These are phyloP conservation scores for Diaporthe velutina DNA, from an alignment of 2,329 filamentous ascomycete species.

Conservation along the genomic window DNA sequence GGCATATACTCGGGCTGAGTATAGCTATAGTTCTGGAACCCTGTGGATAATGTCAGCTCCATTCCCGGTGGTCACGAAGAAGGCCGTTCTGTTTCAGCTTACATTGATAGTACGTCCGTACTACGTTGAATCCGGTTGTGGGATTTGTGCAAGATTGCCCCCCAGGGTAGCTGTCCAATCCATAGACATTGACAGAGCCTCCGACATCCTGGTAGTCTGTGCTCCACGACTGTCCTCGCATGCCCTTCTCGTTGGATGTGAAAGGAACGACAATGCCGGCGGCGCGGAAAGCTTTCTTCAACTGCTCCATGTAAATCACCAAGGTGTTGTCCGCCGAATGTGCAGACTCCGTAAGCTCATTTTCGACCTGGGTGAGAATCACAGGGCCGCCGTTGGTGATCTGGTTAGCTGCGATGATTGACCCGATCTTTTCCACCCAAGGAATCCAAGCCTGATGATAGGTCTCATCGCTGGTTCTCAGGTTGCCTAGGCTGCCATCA, in stretches of 20 bases:
- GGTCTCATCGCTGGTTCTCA: conserved; percentile 56
- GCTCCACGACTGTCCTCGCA: conserved; percentile 63
- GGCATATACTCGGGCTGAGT: conserved; percentile 66
- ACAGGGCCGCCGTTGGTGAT: conserved; percentile 66
- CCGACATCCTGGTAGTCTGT: conserved; percentile 68
- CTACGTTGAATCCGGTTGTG: conserved; percentile 61
- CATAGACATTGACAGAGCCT: conserved; percentile 65
- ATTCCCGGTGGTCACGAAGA: too few relatives aligned
- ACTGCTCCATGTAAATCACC: conserved; percentile 65
- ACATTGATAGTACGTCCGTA: conserved; percentile 67
- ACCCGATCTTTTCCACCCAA: conserved; percentile 61
- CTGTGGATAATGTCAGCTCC: background rate
- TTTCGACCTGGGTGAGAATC: conserved; percentile 66
- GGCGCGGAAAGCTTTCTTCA: conserved; percentile 58
- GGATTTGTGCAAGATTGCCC: conserved; percentile 64
- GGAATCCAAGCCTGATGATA: conserved; percentile 60
- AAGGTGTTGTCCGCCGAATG: conserved; percentile 58
- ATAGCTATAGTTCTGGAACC: conserved; percentile 66
- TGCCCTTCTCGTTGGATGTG: conserved; percentile 64
- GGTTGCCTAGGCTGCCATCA: conserved; percentile 56
- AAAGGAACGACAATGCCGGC: conserved; percentile 63
- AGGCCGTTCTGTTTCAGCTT: background rate
- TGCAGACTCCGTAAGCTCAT: conserved; percentile 61
- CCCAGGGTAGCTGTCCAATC: conserved; percentile 60
- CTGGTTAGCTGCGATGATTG: conserved; percentile 64